These are phyloP conservation scores for Lachancea dasiensis DNA, from an alignment of 805 yeast species.

Conservation along the genomic window DNA sequence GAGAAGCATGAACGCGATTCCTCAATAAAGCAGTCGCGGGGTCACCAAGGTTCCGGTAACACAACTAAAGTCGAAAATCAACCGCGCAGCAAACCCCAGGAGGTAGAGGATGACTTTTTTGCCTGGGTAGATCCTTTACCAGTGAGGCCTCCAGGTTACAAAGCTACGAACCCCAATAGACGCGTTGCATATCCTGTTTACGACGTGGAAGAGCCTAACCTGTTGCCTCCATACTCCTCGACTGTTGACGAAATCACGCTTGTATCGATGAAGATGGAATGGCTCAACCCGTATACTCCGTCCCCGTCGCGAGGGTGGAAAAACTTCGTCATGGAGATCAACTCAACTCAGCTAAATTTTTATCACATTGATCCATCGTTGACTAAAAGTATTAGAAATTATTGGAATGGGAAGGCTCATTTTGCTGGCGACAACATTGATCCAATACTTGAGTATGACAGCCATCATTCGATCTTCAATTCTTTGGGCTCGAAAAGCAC, in stretches of 20 bases:
- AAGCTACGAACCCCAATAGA: constrained; percentile 23
- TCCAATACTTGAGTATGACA: constrained; percentile 8
- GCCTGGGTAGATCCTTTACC: constrained; percentile 37
- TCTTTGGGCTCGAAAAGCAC: constrained; percentile 16
- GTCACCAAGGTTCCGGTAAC: not conserved
- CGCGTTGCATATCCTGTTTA: constrained; percentile 32
- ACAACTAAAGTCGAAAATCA: not conserved
- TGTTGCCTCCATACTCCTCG: constrained; percentile 61
- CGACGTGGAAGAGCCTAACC: constrained; percentile 33
- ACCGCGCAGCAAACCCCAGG: not conserved
- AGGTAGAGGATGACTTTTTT: constrained; percentile 17
- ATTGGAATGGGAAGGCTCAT: constrained; percentile 20
- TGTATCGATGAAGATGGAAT: constrained; percentile 62
- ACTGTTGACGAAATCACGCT: constrained; percentile 55
- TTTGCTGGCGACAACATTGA: constrained; percentile 15
- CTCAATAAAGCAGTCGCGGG: not conserved
- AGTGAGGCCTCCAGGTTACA: constrained; percentile 29
- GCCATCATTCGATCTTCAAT: constrained; percentile 11
- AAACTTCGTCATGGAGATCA: constrained; percentile 60
- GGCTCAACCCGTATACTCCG: constrained; percentile 71
- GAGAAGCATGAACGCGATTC: not conserved
- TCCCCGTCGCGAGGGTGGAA: constrained; percentile 69
- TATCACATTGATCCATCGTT: constrained; percentile 40
- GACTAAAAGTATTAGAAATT: constrained; percentile 28
- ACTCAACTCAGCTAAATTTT: constrained; percentile 80